phyloP scores from a whole-genome alignment of 768 basidiomycete species.

The Termitomyces eurrhizus region DNA sequence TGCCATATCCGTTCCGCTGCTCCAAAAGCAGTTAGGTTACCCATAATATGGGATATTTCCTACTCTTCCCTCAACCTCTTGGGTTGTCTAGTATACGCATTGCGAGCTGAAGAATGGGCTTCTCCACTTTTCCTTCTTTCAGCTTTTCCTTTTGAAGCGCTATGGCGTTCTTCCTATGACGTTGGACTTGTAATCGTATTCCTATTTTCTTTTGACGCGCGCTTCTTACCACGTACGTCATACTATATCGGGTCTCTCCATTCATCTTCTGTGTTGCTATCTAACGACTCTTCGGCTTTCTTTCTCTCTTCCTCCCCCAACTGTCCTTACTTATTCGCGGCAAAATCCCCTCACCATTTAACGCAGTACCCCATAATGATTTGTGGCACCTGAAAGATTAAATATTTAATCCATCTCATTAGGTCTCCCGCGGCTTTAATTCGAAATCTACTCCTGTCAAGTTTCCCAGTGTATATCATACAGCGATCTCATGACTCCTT shows the following conservation, averaged over 20 bases:
- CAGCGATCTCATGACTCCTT: constrained; percentile 21
- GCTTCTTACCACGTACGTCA: constrained; percentile 4
- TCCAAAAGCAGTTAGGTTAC: constrained; percentile 9
- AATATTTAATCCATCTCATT: constrained; percentile 8
- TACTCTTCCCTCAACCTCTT: neutral
- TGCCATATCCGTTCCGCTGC: constrained; percentile 4
- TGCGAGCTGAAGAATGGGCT: constrained; percentile 11
- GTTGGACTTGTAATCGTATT: constrained; percentile 40
- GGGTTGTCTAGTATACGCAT: constrained; percentile 4
- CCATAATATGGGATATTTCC: constrained; percentile 2
- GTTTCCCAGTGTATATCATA: neutral
- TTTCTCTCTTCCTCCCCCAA: neutral
- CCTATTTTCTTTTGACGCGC: constrained; percentile 17
- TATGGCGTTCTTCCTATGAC: constrained; percentile 10
- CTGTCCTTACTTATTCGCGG: constrained; percentile 11
- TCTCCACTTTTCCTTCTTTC: constrained; percentile 9
- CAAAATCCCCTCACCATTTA: constrained; percentile 12
- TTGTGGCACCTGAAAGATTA: constrained; percentile 5
- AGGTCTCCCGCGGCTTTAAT: neutral
- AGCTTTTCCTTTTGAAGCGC: constrained; percentile 2
- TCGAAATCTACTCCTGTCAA: neutral
- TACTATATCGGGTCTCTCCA: constrained; percentile 17
- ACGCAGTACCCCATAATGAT: constrained; percentile 18
- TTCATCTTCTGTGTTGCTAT: constrained; percentile 31
- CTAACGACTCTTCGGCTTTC: constrained; percentile 25